These are phyloP conservation scores for Moniliophthora roreri DNA, from an alignment of 1,284 basidiomycete species.

Conservation along the genomic window DNA sequence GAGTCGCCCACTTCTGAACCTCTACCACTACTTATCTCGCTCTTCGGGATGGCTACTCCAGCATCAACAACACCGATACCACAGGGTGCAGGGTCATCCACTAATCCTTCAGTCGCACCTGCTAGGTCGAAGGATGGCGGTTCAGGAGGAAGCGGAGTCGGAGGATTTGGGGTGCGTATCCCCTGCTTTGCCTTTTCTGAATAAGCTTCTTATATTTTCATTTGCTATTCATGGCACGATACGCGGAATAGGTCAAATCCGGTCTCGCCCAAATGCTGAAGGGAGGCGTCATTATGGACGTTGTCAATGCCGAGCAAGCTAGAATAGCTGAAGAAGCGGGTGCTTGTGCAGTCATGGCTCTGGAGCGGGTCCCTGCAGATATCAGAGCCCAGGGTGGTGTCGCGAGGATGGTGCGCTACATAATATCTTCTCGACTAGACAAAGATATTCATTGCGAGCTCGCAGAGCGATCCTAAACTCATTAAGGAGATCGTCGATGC, in stretches of 20 bases:
- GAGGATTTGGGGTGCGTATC: conserved; percentile 74
- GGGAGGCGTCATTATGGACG: conserved; percentile 94
- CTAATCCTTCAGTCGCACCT: conserved; percentile 47
- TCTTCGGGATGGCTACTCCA: conserved; percentile 11
- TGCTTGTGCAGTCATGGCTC: conserved; percentile 97
- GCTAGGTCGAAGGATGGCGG: conserved; percentile 55
- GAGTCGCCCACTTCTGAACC: conserved; percentile 2
- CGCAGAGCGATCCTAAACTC: conserved; percentile 90
- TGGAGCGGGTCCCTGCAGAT: conserved; percentile 95
- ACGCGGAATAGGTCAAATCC: conserved; percentile 75
- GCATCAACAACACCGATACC: conserved; percentile 27
- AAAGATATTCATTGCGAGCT: neutral
- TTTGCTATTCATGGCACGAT: neutral
- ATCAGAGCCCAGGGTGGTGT: conserved; percentile 91
- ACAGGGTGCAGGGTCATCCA: conserved; percentile 34
- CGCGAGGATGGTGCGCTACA: conserved; percentile 82
- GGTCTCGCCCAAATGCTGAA: conserved; percentile 95
- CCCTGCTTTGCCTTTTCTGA: conserved; percentile 9
- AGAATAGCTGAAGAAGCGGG: conserved; percentile 98
- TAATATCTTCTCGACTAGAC: conserved; percentile 1
- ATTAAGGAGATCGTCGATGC: conserved; percentile 95
- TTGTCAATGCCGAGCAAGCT: conserved; percentile 87
- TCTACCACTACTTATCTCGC: conserved; percentile 4
- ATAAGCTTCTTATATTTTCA: conserved; percentile 1
- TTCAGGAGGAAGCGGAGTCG: conserved; percentile 59